These are phyloP conservation scores for Grifola frondosa DNA, from an alignment of 1,284 basidiomycete species.

Conservation along the genomic window DNA sequence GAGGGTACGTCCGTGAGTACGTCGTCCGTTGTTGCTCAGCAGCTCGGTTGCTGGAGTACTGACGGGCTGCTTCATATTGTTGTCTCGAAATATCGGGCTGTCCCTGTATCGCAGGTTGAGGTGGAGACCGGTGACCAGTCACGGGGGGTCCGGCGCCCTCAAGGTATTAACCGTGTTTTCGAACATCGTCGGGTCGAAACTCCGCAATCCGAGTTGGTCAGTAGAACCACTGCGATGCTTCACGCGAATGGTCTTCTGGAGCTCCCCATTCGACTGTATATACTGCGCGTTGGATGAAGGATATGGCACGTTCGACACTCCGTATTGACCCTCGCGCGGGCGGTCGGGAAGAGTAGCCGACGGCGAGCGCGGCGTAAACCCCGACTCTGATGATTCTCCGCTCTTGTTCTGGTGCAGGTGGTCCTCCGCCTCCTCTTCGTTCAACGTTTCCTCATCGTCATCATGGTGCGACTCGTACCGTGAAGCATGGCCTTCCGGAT, in stretches of 20 bases:
- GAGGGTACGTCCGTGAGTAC: slow-evolving; percentile 18
- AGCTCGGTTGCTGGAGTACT: slow-evolving; percentile 11
- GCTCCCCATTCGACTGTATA: slow-evolving; percentile 22
- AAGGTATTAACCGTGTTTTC: slow-evolving; percentile 38
- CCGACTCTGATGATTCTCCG: slow-evolving; percentile 35
- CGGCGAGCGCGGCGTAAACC: slow-evolving; percentile 71
- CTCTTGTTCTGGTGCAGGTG: slow-evolving; percentile 30
- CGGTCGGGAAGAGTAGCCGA: slow-evolving; percentile 54
- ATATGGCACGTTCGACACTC: slow-evolving; percentile 20
- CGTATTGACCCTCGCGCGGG: slow-evolving; percentile 25
- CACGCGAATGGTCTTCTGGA: slow-evolving; percentile 32
- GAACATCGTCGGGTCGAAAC: slow-evolving; percentile 55
- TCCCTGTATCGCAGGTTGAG: slow-evolving; percentile 6
- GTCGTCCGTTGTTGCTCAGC: slow-evolving; percentile 19
- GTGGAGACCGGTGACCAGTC: slow-evolving; percentile 13
- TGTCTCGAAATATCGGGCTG: slow-evolving; percentile 15
- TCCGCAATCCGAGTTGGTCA: slow-evolving; percentile 59
- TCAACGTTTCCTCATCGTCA: slow-evolving; percentile 51
- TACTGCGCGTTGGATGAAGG: slow-evolving; percentile 14
- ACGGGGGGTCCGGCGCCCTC: slow-evolving; percentile 23
- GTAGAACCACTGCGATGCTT: slow-evolving; percentile 49
- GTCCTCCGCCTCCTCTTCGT: slow-evolving; percentile 43
- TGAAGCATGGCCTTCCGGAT: slow-evolving; percentile 43
- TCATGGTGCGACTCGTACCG: slow-evolving; percentile 36
- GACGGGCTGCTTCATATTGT: slow-evolving; percentile 20